A percentile compares a stretch with the other conserved stretches of the same genome.
Conservation (phyloP, 2,329 filamentous ascomycete genomes). For the Thyridium curvatum region DNA sequence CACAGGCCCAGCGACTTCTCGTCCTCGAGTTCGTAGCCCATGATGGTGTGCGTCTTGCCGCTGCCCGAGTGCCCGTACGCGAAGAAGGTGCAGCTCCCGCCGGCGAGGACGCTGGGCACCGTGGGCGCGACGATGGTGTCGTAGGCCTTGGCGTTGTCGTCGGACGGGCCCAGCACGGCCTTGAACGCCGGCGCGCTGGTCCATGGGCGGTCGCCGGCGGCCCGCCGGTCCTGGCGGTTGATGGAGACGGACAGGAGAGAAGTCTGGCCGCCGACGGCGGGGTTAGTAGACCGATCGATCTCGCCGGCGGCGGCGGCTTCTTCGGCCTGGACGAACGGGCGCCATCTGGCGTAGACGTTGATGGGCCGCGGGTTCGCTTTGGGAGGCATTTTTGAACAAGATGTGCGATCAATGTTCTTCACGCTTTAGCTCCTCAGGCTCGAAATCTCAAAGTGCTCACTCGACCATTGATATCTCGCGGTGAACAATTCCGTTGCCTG, state of each 20-base stretch:
- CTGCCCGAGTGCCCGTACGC: slow-evolving; percentile 33
- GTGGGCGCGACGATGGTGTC: slow-evolving; percentile 22
- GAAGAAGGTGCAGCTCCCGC: slow-evolving; percentile 31
- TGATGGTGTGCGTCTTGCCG: slow-evolving; percentile 11
- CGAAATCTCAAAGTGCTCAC: too few species aligned
- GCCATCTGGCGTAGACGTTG: neutral
- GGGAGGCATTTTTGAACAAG: too few species aligned
- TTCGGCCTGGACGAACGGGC: neutral
- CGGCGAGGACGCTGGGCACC: slow-evolving; percentile 23
- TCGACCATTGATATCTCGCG: too few species aligned
- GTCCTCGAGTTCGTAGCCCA: slow-evolving; percentile 32
- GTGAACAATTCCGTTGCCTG: too few species aligned
- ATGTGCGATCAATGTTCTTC: too few species aligned
- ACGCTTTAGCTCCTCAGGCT: too few species aligned
- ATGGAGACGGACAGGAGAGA: neutral
- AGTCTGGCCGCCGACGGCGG: neutral
- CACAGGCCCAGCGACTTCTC: slow-evolving; percentile 26
- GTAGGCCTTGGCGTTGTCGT: slow-evolving; percentile 16
- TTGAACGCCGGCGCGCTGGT: slow-evolving; percentile 13
- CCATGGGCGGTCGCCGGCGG: slow-evolving; percentile 10
- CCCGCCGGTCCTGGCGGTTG: neutral
- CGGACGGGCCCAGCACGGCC: slow-evolving; percentile 16
- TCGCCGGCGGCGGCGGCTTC: neutral
- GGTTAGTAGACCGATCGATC: neutral
- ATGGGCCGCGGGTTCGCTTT: neutral